These are phyloP conservation scores for Aspergillus ostianus DNA, from an alignment of 495 filamentous ascomycete species.

Conservation along the genomic window DNA sequence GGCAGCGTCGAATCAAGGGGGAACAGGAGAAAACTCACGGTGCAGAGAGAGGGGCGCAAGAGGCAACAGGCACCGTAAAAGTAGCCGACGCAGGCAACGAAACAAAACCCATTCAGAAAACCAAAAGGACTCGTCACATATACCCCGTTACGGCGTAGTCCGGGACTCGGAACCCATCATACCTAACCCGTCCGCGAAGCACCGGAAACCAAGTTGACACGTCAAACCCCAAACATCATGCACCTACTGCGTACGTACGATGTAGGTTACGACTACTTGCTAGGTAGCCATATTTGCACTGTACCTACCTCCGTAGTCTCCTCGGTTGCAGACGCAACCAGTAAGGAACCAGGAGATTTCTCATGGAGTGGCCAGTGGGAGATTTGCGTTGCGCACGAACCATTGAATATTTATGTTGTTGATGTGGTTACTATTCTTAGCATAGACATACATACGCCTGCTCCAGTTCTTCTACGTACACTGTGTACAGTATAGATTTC, in stretches of 20 bases:
- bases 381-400: too few relatives aligned
- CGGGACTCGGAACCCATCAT: too few relatives aligned
- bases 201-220: background rate
- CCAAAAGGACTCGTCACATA: background rate
- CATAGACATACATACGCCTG: background rate
- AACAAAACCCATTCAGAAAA: background rate
- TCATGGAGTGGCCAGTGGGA: too few relatives aligned
- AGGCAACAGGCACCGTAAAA: background rate
- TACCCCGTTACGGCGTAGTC: background rate
- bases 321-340: too few relatives aligned
- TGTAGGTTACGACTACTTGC: too few relatives aligned
- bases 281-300: too few relatives aligned
- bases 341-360: too few relatives aligned
- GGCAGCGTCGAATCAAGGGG: background rate
- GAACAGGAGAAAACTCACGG: background rate
- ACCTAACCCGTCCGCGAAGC: too few relatives aligned
- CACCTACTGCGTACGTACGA: background rate
- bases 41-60: too few relatives aligned
- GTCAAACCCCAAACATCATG: background rate
- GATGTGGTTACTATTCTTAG: conserved; percentile 2
- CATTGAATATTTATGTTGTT: too few relatives aligned
- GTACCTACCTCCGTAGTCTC: too few relatives aligned
- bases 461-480: conserved; percentile 3
- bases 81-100: background rate
- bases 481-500: too few relatives aligned